Evolutionary conservation across 1,284 basidiomycete genomes (phyloP).

Genomic region (Lignosus rhinocerotis): DNA sequence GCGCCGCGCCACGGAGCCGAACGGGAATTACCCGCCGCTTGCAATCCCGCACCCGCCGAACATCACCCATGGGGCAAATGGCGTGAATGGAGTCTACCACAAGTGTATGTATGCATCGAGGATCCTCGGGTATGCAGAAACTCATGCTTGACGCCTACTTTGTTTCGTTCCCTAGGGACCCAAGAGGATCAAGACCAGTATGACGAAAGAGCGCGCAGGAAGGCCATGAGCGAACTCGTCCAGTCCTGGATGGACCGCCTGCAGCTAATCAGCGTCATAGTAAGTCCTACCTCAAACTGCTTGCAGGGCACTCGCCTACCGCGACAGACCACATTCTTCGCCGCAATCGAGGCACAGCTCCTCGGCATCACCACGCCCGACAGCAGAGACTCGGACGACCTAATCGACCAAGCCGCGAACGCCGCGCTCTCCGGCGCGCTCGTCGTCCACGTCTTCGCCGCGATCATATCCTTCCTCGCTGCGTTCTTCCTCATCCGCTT

Average conservation of each 20-base stretch:
- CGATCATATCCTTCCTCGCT: slow-evolving; percentile 57
- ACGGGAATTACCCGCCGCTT: background rate
- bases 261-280: slow-evolving; percentile 59
- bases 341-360: slow-evolving; percentile 55
- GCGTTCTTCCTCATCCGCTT: slow-evolving; percentile 59
- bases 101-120: background rate
- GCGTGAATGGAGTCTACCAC: background rate
- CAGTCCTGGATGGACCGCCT: slow-evolving; percentile 62
- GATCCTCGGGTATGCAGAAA: background rate
- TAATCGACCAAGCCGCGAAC: slow-evolving; percentile 41
- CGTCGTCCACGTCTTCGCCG: slow-evolving; percentile 56
- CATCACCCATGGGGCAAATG: background rate
- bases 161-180: slow-evolving; percentile 35
- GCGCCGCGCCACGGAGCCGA: background rate
- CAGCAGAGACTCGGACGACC: slow-evolving; percentile 13
- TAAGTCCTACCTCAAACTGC: slow-evolving; percentile 31
- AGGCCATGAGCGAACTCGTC: slow-evolving; percentile 50
- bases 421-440: slow-evolving; percentile 51
- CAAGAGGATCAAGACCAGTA: slow-evolving; percentile 48
- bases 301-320: background rate
- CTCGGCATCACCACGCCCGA: slow-evolving; percentile 43
- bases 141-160: background rate
- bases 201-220: slow-evolving; percentile 45
- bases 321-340: slow-evolving; percentile 61
- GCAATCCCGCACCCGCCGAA: background rate